Base-by-base conservation (phyloP, 2,329 filamentous ascomycete genomes). In the Coniochaeta sp. region DNA sequence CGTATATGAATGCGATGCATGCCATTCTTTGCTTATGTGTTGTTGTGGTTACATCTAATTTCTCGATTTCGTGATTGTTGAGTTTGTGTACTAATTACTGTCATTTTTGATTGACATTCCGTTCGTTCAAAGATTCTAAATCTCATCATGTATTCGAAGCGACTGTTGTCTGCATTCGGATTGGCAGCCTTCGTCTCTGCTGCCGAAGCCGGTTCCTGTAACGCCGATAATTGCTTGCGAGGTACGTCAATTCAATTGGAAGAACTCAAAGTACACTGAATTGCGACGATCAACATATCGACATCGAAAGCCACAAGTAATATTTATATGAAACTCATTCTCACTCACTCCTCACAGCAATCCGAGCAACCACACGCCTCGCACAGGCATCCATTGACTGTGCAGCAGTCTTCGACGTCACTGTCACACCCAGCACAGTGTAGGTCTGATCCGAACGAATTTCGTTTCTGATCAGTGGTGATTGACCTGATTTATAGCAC, bases 201-300 rank as follows among this genome's bases (percentile, higher is more conserved):
- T 3, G 47, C 47, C 47, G 9, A n/a, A 11, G 47, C 47, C 47
- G 28, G 47, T 12, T 7, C 4, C 19, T 57, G 54, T 36, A 57
- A 57, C 19, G 54, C 54, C 5, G 54, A 57, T 31, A 57, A 57
- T 22, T 57, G 54, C 28, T 36, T 57, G 54, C 28, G 54, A 57
- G 54, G 47, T 52, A 31, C 12, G 47, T 52, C 12, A 31, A 52
- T 16, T n/a, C 22, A 14, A 47, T 28, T n/a, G 17, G 16, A 12
- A 8, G n/a, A 38, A 4, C 12, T 38, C 11, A 14, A 38, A 38
- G 36, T n/a, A n/a, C n/a, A n/a, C n/a, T n/a, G n/a, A n/a, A n/a
- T n/a, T n/a, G n/a, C n/a, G n/a, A n/a, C n/a, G n/a, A n/a, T n/a
- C n/a, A n/a, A n/a, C n/a, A n/a, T n/a, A n/a, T n/a, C n/a, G n/a